A percentile compares a stretch with the other conserved stretches of the same genome.
Evolutionary conservation across 805 yeast species (phyloP).

Genomic region (Starmerella apicola): DNA sequence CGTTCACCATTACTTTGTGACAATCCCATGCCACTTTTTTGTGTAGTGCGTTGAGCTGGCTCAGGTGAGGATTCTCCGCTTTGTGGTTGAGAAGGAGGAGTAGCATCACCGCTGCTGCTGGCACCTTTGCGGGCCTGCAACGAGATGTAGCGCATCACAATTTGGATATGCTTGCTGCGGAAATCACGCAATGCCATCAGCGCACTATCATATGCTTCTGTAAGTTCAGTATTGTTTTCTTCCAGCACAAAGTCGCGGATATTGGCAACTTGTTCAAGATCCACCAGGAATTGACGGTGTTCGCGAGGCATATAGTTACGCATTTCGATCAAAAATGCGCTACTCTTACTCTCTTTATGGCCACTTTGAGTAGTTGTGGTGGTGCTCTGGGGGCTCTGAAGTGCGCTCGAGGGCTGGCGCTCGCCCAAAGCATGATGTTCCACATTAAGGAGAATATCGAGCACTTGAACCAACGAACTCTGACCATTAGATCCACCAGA

Average conservation of each 20-base stretch:
- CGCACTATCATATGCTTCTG: slow-evolving; percentile 73
- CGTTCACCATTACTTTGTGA: slow-evolving; percentile 32
- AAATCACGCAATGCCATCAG: slow-evolving; percentile 77
- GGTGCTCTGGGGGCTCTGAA: slow-evolving; percentile 9
- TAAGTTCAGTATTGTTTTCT: slow-evolving; percentile 39
- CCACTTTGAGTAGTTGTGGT: not conserved
- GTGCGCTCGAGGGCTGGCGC: slow-evolving; percentile 24
- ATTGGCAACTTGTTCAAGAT: slow-evolving; percentile 44
- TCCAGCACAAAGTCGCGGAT: slow-evolving; percentile 51
- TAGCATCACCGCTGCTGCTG: slow-evolving; percentile 22
- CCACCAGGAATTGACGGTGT: slow-evolving; percentile 62
- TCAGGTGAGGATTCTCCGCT: no score
- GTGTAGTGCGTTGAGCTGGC: not conserved
- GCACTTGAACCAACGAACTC: slow-evolving; percentile 73
- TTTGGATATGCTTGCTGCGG: slow-evolving; percentile 86
- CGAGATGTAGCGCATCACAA: slow-evolving; percentile 76
- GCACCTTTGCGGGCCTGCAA: slow-evolving; percentile 54
- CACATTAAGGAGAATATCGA: slow-evolving; percentile 65
- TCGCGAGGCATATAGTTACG: slow-evolving; percentile 79
- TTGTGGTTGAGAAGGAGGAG: no score
- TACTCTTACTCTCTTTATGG: slow-evolving; percentile 12
- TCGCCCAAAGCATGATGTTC: slow-evolving; percentile 71
- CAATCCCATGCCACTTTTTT: slow-evolving; percentile 41
- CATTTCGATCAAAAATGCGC: slow-evolving; percentile 66
- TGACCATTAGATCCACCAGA: slow-evolving; percentile 95